Evolutionary conservation across 2,329 filamentous ascomycete genomes (phyloP), one percentile per base, ranked within the genome.

Genomic region (Dryadomyces quercivorus): DNA sequence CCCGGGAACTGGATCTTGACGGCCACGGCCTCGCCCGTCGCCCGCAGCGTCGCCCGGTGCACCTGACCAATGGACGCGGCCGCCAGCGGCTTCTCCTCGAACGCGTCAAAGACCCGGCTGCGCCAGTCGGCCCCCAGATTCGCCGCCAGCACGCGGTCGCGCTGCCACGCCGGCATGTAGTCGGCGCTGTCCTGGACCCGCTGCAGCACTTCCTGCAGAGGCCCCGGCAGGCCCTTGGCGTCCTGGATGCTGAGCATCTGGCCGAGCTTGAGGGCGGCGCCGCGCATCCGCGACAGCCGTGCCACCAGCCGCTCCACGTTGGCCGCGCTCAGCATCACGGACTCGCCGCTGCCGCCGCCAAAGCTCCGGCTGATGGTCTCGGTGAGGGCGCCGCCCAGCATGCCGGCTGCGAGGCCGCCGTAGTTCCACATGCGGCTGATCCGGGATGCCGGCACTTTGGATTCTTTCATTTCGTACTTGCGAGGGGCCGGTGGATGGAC

Each of bases 191-290:
- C 93, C 66, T 98, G 93, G 0, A 98, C 93, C 6, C 94, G 84
- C 66, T 95, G 90, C 13, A 98, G 73, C 1, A 98, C 89, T 63
- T 92, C 81, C 60, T 94, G 88, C 51, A 98, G 90, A 1, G 88
- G 81, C 0, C 80, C 81, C 0, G 93, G 93, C 10, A 98, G 79
- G 82, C 96, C 90, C 69, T 95, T 97, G 42, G 88, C 83, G 70
- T 98, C 93, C 73, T 98, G 93, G 65, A 98, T 93, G 67, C 90
- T 96, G 76, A 98, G 86, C 86, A 97, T 93, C 72, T 98, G 93
- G 0, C 93, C 94, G 26, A 98, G 72, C 72, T 98, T 98, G 45
- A 98, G 75, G n/a, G 93, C 93, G 6, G 93, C 94, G 42, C 93
- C 93, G 63, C 93, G 82, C 93, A 98, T 98, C 21, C 88, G 86